Evolutionary conservation across 2,329 filamentous ascomycete species (phyloP), one percentile per base, ranked within the genome.

Genomic region (Trichoderma sp.): DNA sequence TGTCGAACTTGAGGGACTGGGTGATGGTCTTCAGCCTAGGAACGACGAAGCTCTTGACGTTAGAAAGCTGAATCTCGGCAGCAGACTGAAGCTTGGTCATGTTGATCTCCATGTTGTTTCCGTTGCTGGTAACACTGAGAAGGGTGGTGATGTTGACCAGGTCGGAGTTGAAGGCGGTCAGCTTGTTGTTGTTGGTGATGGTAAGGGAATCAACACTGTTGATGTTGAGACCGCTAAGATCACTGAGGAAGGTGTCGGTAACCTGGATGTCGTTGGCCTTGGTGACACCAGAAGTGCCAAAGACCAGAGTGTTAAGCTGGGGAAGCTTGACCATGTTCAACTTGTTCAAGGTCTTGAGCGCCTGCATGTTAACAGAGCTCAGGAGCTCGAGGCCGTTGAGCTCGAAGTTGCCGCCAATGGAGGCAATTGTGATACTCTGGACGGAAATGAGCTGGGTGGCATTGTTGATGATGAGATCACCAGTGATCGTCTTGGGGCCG

Each of bases 171-270:
- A 97, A 93, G 73, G 86, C 86, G 80, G 88, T 89, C 77, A 99
- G 87, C 80, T 92, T 91, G 74, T 85, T 85, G 90, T 98, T 98
- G 91, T 97, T 97, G 88, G 93, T 92, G 83, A 99, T 92, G 81
- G 93, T 86, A 81, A 99, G 89, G 76, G 85, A 86, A 71, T 89
- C 87, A 70, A 94, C 91, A n/a, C 87, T 87, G 74, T 89, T 83
- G 75, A 98, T 87, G 81, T 94, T 92, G 81, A 99, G 92, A 79
- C 94, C 94, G 76, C 91, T 86, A 73, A 99, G 88, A 75, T 88
- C 90, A 81, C 85, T 88, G 77, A 99, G 89, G 82, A 91, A 90
- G 65, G 96, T 99, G 86, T 99, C 96, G 83, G 90, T 88, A 81
- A 99, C 95, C 76, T 85, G 83, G 76, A 99, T 88, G 74, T 84